Conservation (phyloP, 208 protist species). For the Trypanosoma vivax region DNA sequence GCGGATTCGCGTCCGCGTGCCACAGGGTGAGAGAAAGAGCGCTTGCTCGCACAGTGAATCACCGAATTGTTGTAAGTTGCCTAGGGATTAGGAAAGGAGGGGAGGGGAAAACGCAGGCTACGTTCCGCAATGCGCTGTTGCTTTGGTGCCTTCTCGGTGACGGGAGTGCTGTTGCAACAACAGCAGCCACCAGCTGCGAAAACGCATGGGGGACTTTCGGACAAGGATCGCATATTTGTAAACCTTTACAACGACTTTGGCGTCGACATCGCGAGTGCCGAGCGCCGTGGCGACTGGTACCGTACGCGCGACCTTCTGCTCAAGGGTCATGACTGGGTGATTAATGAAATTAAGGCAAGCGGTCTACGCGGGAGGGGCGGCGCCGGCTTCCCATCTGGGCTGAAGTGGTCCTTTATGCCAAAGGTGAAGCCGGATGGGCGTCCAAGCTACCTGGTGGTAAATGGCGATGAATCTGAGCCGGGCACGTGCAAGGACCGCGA, state of each 20-base stretch:
- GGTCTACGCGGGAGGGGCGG: conserved; percentile 97
- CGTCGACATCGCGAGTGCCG: conserved; percentile 85
- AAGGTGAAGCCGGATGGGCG: conserved; percentile 88
- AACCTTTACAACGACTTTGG: conserved; percentile 98
- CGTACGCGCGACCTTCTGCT: conserved; percentile 95
- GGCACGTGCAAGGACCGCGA: conserved; percentile 99
- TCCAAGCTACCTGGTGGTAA: conserved; percentile 98
- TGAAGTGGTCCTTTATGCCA: conserved; percentile 99
- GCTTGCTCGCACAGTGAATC: no score
- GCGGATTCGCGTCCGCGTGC: no score
- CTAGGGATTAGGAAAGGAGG: not conserved
- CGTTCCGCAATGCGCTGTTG: conserved; percentile 24
- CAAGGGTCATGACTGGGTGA: conserved; percentile 96
- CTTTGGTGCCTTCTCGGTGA: conserved; percentile 35
- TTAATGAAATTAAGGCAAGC: conserved; percentile 94
- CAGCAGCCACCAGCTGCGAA: conserved; percentile 14
- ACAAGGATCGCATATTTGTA: conserved; percentile 98
- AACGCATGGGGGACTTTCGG: conserved; percentile 88
- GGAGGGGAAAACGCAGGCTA: not conserved
- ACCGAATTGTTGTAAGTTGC: no score
- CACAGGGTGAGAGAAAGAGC: no score
- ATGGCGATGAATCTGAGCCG: conserved; percentile 99
- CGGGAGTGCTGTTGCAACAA: not conserved
- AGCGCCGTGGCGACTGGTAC: conserved; percentile 97
- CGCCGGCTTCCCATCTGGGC: conserved; percentile 97